phyloP scores from a whole-genome alignment of 306 rosid genomes.

The Dalbergia cochinchinensis region DNA sequence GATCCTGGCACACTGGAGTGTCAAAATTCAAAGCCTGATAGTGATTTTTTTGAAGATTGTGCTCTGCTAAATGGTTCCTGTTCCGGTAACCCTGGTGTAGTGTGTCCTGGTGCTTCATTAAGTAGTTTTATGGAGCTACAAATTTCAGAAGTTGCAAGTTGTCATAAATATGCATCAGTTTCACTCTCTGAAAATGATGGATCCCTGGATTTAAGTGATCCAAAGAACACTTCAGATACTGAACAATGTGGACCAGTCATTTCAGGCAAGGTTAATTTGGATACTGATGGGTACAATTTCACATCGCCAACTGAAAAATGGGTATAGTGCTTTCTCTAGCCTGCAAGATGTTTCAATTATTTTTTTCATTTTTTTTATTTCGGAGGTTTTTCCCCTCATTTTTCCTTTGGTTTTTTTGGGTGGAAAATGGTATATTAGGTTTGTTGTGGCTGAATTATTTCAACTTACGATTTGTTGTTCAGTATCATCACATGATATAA shows the following conservation, averaged over 20 bases:
- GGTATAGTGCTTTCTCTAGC: constrained; percentile 59
- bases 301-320: constrained; percentile 40
- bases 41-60: constrained; percentile 44
- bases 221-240: constrained; percentile 46
- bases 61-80: constrained; percentile 46
- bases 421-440: constrained; percentile 8
- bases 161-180: constrained; percentile 55
- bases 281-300: constrained; percentile 38
- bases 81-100: constrained; percentile 43
- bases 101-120: constrained; percentile 50
- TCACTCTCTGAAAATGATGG: constrained; percentile 53
- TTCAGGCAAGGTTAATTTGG: constrained; percentile 46
- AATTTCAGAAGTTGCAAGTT: constrained; percentile 66
- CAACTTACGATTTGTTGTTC: constrained; percentile 20
- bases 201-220: constrained; percentile 51
- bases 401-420: not conserved
- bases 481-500: not conserved
- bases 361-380: not conserved
- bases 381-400: not conserved
- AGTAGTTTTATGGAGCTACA: constrained; percentile 56
- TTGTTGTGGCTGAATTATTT: constrained; percentile 5
- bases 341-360: constrained; percentile 31
- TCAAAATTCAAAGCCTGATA: constrained; percentile 43
- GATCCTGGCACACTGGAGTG: constrained; percentile 44
- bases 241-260: constrained; percentile 43